Percentiles rank a stretch among this genome's conserved stretches.
Conservation (phyloP, 192 early-diverging fungal species). For the Linnemannia schmuckeri region DNA sequence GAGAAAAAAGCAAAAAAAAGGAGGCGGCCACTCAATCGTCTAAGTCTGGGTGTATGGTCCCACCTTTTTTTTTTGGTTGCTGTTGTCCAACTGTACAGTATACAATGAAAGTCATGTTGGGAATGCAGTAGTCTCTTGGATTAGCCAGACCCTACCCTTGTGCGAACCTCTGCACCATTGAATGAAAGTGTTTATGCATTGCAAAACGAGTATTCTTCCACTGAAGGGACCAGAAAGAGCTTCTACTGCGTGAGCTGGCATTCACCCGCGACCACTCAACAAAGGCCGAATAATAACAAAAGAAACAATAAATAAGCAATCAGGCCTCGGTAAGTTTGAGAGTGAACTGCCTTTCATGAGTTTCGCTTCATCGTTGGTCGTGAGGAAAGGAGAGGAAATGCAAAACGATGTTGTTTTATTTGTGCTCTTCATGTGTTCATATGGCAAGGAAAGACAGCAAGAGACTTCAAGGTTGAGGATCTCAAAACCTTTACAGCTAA, state of each 20-base stretch:
- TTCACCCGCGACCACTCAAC: background rate
- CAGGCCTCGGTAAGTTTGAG: background rate
- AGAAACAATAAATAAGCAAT: background rate
- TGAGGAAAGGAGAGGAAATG: background rate
- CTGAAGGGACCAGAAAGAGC: background rate
- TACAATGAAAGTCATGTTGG: too few relatives aligned
- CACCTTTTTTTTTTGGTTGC: background rate
- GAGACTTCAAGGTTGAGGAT: background rate
- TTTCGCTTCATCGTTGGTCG: background rate
- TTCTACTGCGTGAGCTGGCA: background rate
- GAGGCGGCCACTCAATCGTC: background rate
- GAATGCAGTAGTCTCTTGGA: background rate
- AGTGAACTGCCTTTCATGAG: background rate
- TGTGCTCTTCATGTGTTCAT: background rate
- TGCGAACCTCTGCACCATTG: background rate
- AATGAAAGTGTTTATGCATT: background rate
- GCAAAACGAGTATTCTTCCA: background rate
- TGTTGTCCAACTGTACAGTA: background rate
- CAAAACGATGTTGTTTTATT: background rate
- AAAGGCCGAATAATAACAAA: background rate
- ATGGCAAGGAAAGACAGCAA: background rate
- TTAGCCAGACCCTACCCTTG: background rate
- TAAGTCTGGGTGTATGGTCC: background rate
- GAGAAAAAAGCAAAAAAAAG: background rate
- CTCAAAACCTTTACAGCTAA: background rate